These are phyloP conservation scores for Yarrowia hollandica DNA, from an alignment of 805 yeast species.

Conservation along the genomic window DNA sequence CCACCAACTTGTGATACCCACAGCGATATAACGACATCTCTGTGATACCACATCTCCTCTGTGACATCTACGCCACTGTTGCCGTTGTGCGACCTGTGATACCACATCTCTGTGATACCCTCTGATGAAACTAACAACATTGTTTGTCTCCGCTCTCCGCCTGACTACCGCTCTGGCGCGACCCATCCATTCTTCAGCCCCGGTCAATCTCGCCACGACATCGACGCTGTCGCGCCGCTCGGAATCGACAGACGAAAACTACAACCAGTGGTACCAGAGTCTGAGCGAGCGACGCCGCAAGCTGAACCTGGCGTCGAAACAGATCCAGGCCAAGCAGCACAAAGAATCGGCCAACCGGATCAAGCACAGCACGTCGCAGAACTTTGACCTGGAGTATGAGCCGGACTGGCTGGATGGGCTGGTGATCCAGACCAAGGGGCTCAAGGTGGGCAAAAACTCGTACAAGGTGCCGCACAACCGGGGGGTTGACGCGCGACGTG, in stretches of 20 bases:
- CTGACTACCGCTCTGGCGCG: background rate
- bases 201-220: background rate
- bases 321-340: conserved; percentile 61
- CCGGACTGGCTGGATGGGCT: conserved; percentile 24
- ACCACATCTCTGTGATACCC: background rate
- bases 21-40: no score
- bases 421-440: conserved; percentile 21
- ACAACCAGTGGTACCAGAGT: conserved; percentile 26
- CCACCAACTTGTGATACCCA: no score
- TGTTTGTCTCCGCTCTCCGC: background rate
- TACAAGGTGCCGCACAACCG: conserved; percentile 20
- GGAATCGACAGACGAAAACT: background rate
- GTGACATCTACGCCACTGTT: no score
- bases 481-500: conserved; percentile 12
- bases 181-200: background rate
- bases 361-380: conserved; percentile 21
- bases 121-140: background rate
- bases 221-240: background rate
- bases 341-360: conserved; percentile 34
- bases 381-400: conserved; percentile 19
- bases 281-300: conserved; percentile 8
- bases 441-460: conserved; percentile 5
- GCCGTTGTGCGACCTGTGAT: no score
- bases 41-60: no score
- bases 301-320: conserved; percentile 51